Percentiles rank a stretch among this genome's conserved stretches.
phyloP scores from a whole-genome alignment of 768 basidiomycete species.

The Tubosaeta sp. region DNA sequence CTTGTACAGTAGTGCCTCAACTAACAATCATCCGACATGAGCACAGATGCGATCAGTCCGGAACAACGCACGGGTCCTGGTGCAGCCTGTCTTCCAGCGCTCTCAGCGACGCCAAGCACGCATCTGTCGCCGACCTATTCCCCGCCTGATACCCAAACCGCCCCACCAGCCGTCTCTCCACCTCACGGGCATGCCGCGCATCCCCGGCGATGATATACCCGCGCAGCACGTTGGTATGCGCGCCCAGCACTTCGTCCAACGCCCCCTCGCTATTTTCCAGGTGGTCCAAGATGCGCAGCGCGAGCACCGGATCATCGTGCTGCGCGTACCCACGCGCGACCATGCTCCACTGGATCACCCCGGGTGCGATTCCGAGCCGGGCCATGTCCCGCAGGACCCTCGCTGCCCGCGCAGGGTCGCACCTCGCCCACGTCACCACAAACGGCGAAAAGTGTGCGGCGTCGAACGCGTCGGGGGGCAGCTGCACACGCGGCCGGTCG shows the following conservation, averaged over 20 bases:
- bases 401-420: constrained; percentile 29
- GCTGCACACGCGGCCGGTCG: constrained; percentile 6
- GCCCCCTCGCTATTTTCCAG: constrained; percentile 22
- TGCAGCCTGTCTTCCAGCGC: constrained; percentile 12
- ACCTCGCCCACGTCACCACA: constrained; percentile 36
- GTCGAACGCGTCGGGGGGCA: constrained; percentile 30
- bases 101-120: constrained; percentile 16
- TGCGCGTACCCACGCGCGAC: constrained; percentile 45
- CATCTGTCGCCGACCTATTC: constrained; percentile 20
- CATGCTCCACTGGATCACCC: constrained; percentile 46
- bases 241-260: constrained; percentile 23
- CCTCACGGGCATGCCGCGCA: constrained; percentile 28
- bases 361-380: constrained; percentile 40
- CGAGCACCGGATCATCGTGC: constrained; percentile 31
- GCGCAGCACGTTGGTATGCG: constrained; percentile 36
- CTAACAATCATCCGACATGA: neutral
- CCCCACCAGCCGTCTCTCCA: constrained; percentile 25
- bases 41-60: neutral
- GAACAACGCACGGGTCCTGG: neutral
- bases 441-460: constrained; percentile 51
- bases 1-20: neutral
- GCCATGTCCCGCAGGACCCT: constrained; percentile 53
- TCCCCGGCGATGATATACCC: constrained; percentile 33
- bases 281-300: constrained; percentile 39
- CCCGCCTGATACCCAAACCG: constrained; percentile 24